Evolutionary conservation across 164 flowering plant species (phyloP).

Genomic region (Euptelea pleiosperma): DNA sequence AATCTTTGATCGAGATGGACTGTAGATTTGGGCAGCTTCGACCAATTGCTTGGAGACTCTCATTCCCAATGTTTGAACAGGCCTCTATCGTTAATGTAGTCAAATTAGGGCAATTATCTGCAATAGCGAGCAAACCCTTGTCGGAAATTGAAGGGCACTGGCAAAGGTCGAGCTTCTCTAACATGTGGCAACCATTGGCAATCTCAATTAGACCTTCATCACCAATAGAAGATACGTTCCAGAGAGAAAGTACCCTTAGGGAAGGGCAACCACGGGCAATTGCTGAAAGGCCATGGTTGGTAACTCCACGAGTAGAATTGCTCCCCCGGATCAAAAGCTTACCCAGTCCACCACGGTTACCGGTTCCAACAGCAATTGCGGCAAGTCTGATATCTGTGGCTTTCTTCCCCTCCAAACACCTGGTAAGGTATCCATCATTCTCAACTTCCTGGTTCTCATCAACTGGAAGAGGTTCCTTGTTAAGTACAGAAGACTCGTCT

Average conservation of each 20-base stretch:
- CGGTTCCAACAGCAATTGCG: constrained; percentile 74
- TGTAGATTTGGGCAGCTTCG: constrained; percentile 53
- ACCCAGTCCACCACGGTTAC: constrained; percentile 69
- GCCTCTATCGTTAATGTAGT: constrained; percentile 53
- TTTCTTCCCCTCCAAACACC: constrained; percentile 78
- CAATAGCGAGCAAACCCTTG: constrained; percentile 63
- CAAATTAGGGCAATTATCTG: constrained; percentile 62
- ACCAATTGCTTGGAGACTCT: constrained; percentile 58
- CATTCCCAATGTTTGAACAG: constrained; percentile 62
- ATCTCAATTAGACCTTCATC: constrained; percentile 68
- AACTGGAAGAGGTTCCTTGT: constrained; percentile 7
- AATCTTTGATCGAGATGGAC: constrained; percentile 55
- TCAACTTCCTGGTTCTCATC: constrained; percentile 28
- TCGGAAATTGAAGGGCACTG: constrained; percentile 61
- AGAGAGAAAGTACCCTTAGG: constrained; percentile 57
- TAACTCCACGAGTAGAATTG: constrained; percentile 44
- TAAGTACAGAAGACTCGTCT: constrained; percentile 6
- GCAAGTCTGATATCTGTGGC: constrained; percentile 84
- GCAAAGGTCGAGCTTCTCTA: constrained; percentile 73
- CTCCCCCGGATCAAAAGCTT: constrained; percentile 67
- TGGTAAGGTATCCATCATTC: constrained; percentile 55
- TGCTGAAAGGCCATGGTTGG: constrained; percentile 60
- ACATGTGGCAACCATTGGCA: constrained; percentile 53
- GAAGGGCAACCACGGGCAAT: constrained; percentile 79
- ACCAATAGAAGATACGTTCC: constrained; percentile 53